phyloP scores from a whole-genome alignment of 768 basidiomycete species.

The Hygrophorus russula region DNA sequence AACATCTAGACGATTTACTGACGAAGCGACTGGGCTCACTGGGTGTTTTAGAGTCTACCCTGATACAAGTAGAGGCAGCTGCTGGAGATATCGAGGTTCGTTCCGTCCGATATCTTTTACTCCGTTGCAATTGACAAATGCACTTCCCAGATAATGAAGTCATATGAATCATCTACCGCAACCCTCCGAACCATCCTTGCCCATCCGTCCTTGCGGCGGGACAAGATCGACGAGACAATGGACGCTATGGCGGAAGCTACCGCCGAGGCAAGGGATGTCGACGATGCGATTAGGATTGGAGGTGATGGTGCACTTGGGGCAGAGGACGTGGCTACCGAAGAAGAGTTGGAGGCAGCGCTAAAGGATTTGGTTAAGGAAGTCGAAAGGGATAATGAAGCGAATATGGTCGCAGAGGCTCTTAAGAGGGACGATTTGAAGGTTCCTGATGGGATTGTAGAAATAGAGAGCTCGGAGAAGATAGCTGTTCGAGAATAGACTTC shows the following conservation, averaged over 20 bases:
- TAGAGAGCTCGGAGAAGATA: too few relatives aligned
- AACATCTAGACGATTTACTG: conserved; percentile 69
- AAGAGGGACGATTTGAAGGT: too few relatives aligned
- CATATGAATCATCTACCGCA: conserved; percentile 72
- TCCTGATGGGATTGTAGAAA: too few relatives aligned
- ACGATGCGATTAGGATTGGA: conserved; percentile 62
- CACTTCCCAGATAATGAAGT: conserved; percentile 63
- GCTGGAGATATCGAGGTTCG: conserved; percentile 79
- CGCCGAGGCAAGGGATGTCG: conserved; percentile 72
- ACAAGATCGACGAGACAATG: conserved; percentile 76
- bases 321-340: conserved; percentile 36
- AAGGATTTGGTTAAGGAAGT: conserved; percentile 34
- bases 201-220: conserved; percentile 71
- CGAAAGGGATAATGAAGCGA: conserved; percentile 14
- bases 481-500: too few relatives aligned
- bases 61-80: conserved; percentile 80
- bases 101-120: conserved; percentile 1
- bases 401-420: too few relatives aligned
- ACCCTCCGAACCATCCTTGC: conserved; percentile 69
- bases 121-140: background rate
- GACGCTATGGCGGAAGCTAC: conserved; percentile 79
- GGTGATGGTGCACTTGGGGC: conserved; percentile 48
- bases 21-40: conserved; percentile 65
- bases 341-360: conserved; percentile 54
- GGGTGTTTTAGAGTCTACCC: conserved; percentile 62